Evolutionary conservation across 208 protist genomes (phyloP).

Genomic region (Acanthamoeba divionensis): DNA sequence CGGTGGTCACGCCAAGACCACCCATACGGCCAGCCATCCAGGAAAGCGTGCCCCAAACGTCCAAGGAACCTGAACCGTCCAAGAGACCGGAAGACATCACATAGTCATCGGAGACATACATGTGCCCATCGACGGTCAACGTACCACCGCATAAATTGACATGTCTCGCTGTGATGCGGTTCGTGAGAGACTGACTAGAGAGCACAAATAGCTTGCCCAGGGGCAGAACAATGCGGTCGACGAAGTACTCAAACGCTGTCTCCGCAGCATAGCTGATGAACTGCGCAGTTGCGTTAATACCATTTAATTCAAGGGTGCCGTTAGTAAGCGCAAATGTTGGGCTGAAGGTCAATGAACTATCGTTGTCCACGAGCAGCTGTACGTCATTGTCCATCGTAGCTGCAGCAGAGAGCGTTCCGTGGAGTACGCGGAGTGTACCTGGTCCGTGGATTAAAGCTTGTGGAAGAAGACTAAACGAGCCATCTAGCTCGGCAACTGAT

Average conservation of each 20-base stretch:
- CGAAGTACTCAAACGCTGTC: too few relatives aligned
- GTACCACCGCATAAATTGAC: too few relatives aligned
- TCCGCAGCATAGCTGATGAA: too few relatives aligned
- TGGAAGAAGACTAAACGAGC: background rate
- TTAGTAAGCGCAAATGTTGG: constrained; percentile 33
- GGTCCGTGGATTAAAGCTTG: background rate
- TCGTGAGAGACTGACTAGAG: too few relatives aligned
- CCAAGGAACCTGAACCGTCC: background rate
- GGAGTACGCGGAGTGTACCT: background rate
- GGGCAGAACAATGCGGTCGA: too few relatives aligned
- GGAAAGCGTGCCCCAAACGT: background rate
- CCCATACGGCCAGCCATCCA: constrained; percentile 34
- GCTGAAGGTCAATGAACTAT: too few relatives aligned
- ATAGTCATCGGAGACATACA: background rate
- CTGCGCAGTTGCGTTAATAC: background rate
- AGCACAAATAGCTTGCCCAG: too few relatives aligned
- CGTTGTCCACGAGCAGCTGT: background rate
- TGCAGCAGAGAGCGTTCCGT: constrained; percentile 11
- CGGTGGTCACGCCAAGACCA: background rate
- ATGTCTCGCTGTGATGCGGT: too few relatives aligned
- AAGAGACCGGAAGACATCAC: background rate
- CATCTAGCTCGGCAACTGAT: background rate
- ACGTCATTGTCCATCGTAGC: background rate
- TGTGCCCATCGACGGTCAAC: background rate
- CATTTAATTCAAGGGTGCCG: background rate